These are phyloP conservation scores for Ustilago hordei DNA, from an alignment of 1,284 basidiomycete genomes.

Conservation along the genomic window DNA sequence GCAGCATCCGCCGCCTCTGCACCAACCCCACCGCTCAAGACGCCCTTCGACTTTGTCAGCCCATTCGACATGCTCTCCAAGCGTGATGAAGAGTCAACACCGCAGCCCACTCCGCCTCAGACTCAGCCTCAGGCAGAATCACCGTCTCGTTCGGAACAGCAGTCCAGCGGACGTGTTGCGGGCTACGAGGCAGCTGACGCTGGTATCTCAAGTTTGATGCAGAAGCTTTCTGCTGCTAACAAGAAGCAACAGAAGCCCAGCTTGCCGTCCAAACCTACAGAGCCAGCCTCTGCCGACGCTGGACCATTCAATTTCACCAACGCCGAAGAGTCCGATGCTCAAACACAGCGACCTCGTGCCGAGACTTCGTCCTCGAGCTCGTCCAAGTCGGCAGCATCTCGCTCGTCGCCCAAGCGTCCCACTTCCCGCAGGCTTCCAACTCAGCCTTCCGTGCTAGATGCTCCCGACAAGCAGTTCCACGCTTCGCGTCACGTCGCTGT, in stretches of 20 bases:
- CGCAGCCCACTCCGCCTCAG: conserved; percentile 10
- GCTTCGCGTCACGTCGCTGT: conserved; percentile 25
- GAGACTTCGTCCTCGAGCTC: background rate
- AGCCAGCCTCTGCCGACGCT: background rate
- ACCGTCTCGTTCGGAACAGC: background rate
- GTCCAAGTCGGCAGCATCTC: background rate
- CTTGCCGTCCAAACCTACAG: background rate
- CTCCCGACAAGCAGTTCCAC: conserved; percentile 28
- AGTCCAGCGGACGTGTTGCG: background rate
- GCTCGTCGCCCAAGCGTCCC: conserved; percentile 4
- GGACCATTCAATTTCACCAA: background rate
- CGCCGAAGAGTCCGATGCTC: background rate
- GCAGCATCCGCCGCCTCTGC: conserved; percentile 10
- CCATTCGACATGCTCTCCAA: conserved; percentile 42
- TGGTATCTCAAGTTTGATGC: conserved; percentile 23
- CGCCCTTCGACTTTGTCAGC: conserved; percentile 45
- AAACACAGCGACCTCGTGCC: background rate
- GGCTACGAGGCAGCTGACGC: conserved; percentile 32
- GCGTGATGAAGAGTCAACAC: conserved; percentile 7
- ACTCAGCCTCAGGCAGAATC: background rate
- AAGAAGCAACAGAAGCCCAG: conserved; percentile 7
- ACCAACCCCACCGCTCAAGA: conserved; percentile 15
- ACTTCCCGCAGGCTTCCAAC: conserved; percentile 23
- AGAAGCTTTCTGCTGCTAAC: conserved; percentile 28
- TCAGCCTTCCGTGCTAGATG: conserved; percentile 7